Base-by-base conservation (phyloP, 2,329 filamentous ascomycete species). In the Trichoderma sp. region DNA sequence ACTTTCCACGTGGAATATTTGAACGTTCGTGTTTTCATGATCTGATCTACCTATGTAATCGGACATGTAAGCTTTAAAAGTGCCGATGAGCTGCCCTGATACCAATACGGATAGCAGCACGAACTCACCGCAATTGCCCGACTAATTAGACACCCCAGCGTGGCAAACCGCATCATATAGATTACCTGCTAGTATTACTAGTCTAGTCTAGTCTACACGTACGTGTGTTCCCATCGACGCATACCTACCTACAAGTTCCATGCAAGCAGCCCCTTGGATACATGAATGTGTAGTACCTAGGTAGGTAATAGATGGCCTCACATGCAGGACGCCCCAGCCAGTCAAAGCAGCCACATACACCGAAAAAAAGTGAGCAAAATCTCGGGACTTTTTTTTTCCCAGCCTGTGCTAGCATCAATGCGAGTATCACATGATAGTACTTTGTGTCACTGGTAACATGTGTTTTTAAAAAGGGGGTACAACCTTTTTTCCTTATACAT, bases 361-460 rank as follows among this genome's bases (percentile, higher is more conserved):
- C 64, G 64, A 66, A 30, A 66, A 66, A 66, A 30, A 66, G 51
- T 43, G 60, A 32, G 4, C 32, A 64, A n/a, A n/a, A n/a, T 18
- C 28, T 24, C 46, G 46, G 46, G 49, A 34, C 18, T 43, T 43
- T 18, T 58, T 43, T 43, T 18, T 58, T 7, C 2, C 32, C 14
- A 39, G 13, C 32, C 16, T 26, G 26, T 34, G 30, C 32, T n/a
- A 58, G 30, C 30, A 34, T n/a, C 5, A 34, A 4, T 5, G 60
- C 37, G 6, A 32, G 26, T 24, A 43, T 43, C 49, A 30, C 24
- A 43, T 55, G 34, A 49, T 28, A 4, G 13, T 24, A 49, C 11
- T 11, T 24, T 49, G 46, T 49, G 46, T 5, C 46, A 24, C 46
- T 10, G 10, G 4, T 13, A 49, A 10, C 39, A 43, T 43, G 7